Percentiles rank a stretch among this genome's conserved stretches.
phyloP scores from a whole-genome alignment of 192 early-diverging fungal species.

The Backusella parvicylindrica region DNA sequence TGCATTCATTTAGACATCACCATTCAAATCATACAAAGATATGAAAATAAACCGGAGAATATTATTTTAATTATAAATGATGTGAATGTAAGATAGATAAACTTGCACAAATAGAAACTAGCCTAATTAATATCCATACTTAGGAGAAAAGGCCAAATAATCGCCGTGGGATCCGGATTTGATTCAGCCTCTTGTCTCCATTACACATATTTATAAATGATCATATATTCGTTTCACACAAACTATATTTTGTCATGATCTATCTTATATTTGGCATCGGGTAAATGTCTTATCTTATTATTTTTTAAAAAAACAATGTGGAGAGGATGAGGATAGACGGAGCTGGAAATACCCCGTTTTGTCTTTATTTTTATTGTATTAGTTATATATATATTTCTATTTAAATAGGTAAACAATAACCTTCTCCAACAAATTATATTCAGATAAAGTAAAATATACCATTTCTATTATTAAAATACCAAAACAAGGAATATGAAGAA shows the following conservation, averaged over 20 bases:
- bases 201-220: not conserved
- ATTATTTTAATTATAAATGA: not conserved
- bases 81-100: not conserved
- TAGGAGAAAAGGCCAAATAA: not conserved
- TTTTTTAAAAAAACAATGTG: not conserved
- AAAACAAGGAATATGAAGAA: not conserved
- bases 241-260: not conserved
- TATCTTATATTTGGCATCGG: not conserved
- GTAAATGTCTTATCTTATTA: not conserved
- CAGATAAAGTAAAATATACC: not conserved
- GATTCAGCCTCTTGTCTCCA: not conserved
- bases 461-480: not conserved
- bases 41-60: not conserved
- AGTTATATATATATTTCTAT: too few relatives aligned
- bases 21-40: not conserved
- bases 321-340: not conserved
- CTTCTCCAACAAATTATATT: not conserved
- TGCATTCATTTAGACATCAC: not conserved
- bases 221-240: not conserved
- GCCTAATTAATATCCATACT: not conserved
- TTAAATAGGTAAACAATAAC: not conserved
- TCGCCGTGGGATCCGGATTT: not conserved
- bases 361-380: not conserved
- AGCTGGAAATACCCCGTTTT: not conserved
- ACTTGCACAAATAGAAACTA: not conserved